Conservation (phyloP, 2,329 filamentous ascomycete species). For the Alternaria conjuncta region DNA sequence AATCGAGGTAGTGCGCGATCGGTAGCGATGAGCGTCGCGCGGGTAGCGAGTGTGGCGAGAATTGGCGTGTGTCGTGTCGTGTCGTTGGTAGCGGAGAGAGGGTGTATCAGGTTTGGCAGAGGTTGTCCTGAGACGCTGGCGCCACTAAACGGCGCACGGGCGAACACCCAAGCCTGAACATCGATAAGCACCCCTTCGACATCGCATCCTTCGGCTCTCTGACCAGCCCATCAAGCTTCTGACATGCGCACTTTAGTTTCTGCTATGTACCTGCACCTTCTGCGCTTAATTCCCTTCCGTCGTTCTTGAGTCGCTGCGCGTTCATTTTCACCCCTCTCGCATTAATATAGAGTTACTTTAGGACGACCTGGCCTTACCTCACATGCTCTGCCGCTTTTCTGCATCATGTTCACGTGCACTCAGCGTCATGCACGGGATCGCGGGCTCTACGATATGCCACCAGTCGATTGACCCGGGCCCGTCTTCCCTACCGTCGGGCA, state of each 20-base stretch:
- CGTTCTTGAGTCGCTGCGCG: not conserved
- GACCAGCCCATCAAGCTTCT: constrained; percentile 4
- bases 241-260: not conserved
- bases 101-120: constrained; percentile 27
- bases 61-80: constrained; percentile 31
- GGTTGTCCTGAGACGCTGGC: constrained; percentile 26
- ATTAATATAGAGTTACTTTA: constrained; percentile 33
- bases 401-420: not conserved
- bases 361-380: constrained; percentile 3
- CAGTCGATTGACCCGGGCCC: not conserved
- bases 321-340: not conserved
- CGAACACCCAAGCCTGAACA: constrained; percentile 19
- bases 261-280: not conserved
- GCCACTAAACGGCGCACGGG: not conserved
- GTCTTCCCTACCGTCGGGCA: not conserved
- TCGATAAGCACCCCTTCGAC: constrained; percentile 16
- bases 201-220: constrained; percentile 13
- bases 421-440: not conserved
- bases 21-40: constrained; percentile 13
- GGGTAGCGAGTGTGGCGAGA: constrained; percentile 26
- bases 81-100: constrained; percentile 24
- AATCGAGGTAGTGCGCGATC: constrained; percentile 18
- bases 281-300: not conserved
- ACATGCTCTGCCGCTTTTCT: constrained; percentile 5
- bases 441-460: not conserved